Evolutionary conservation across 2,329 filamentous ascomycete genomes (phyloP), one percentile per base, ranked within the genome.

Genomic region (Aspergillus sp.): DNA sequence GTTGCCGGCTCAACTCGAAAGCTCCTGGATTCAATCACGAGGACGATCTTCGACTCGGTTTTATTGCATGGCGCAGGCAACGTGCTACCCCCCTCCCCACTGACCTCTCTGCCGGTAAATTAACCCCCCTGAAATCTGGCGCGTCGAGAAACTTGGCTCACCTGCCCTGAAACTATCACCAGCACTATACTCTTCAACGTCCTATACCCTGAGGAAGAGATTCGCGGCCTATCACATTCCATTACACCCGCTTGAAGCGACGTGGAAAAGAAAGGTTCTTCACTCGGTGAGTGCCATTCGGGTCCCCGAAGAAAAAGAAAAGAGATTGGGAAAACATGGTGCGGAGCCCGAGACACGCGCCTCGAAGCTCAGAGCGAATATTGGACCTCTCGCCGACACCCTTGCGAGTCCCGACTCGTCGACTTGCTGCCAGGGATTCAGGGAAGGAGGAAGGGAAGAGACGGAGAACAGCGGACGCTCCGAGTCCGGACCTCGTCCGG

Each of bases 241-340:
- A 25, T 28, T 19, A 23, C 38, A 52, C 43, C 47, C 59, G 59
- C 59, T 61, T 54, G 48, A 57, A 61, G 59, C 54, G 59, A 57
- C 38, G 50, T 54, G 28, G 49, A 51, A 57, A 61, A 28, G 48
- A 54, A 52, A 41, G 19, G 17, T 34, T 25, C 48, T 13, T 19
- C 34, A 41, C 22, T 43, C 48, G 48, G 45, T 49, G 54, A 43
- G 13, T n/a, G 53, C 23, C 50, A 41, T 25, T 53, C 30, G 54
- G 50, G 54, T 43, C 45, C 46, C 45, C 47, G 38, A 48, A 31
- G 28, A 46, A 53, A 61, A 61, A 47, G 48, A 61, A 61, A 57
- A 61, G 28, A 46, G 13, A 19, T 19, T 34, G 41, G 22, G 25
- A 28, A 48, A 41, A 34, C 28, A 19, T 47, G n/a, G 15, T 38